These are phyloP conservation scores for Bryoglossum gracile DNA, from an alignment of 495 filamentous ascomycete genomes.

Conservation along the genomic window DNA sequence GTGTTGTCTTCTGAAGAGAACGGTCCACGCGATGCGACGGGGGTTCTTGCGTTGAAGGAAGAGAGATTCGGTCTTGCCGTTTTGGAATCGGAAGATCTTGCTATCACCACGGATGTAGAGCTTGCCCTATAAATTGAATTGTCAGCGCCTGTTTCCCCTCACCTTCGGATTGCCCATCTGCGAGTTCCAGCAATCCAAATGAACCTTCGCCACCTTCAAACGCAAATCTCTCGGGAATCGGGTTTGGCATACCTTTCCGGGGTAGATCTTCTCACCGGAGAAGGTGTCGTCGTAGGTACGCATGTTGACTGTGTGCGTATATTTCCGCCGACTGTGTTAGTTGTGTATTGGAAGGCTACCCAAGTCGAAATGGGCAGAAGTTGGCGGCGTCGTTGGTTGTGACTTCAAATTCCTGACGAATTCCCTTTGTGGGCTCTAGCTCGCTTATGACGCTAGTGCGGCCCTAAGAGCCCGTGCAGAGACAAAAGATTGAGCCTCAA, in stretches of 20 bases:
- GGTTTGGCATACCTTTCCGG: conserved; percentile 79
- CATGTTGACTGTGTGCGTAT: conserved; percentile 25
- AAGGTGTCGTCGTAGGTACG: conserved; percentile 86
- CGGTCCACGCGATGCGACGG: conserved; percentile 96
- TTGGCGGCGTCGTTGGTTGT: conserved; percentile 17
- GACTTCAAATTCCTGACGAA: conserved; percentile 15
- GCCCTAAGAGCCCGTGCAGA: no score
- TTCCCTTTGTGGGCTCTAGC: not conserved
- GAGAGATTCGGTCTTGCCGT: conserved; percentile 98
- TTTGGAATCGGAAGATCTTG: conserved; percentile 99
- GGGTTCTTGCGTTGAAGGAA: conserved; percentile 99
- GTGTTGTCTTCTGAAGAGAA: conserved; percentile 95
- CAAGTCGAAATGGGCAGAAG: conserved; percentile 18
- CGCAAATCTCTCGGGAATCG: conserved; percentile 1
- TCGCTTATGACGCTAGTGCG: not conserved
- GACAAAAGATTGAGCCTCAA: no score
- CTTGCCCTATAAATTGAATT: conserved; percentile 63
- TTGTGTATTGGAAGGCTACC: conserved; percentile 19
- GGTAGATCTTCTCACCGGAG: conserved; percentile 97
- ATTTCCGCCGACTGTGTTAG: conserved; percentile 23
- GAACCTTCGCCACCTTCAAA: conserved; percentile 8
- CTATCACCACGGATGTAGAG: conserved; percentile 98
- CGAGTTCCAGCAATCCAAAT: not conserved
- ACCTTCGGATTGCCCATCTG: not conserved
- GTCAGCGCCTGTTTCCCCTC: conserved; percentile 25